phyloP scores from a whole-genome alignment of 805 yeast genomes.

The Jamesozyma lodderae region DNA sequence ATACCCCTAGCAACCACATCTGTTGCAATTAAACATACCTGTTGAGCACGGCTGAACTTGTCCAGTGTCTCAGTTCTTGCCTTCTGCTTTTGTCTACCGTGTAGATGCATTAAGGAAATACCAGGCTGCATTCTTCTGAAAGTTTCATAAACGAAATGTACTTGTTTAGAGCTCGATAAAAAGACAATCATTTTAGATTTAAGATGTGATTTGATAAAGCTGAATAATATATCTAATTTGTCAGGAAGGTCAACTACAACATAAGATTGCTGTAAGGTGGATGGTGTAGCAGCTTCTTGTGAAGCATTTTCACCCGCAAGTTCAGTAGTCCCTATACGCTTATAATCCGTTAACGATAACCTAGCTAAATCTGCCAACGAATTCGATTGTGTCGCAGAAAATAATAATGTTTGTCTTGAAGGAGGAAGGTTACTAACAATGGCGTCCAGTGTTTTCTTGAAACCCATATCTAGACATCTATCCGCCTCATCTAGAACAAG shows the following conservation, averaged over 20 bases:
- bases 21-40: conserved; percentile 78
- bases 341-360: conserved; percentile 39
- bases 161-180: conserved; percentile 81
- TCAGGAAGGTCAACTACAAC: conserved; percentile 63
- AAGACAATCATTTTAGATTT: conserved; percentile 75
- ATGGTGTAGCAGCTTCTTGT: conserved; percentile 61
- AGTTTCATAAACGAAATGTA: conserved; percentile 79
- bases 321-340: conserved; percentile 35
- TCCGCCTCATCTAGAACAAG: conserved; percentile 88
- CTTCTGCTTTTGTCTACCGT: conserved; percentile 87
- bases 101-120: conserved; percentile 73
- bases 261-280: conserved; percentile 75
- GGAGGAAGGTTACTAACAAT: conserved; percentile 71
- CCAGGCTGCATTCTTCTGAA: conserved; percentile 88
- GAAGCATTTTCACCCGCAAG: conserved; percentile 58
- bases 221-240: conserved; percentile 78
- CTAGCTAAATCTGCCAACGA: conserved; percentile 76
- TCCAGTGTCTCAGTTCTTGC: conserved; percentile 74
- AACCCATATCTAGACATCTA: conserved; percentile 89
- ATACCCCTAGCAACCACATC: conserved; percentile 89
- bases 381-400: conserved; percentile 86
- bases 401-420: conserved; percentile 72
- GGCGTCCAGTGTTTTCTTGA: conserved; percentile 71
- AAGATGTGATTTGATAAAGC: conserved; percentile 75
- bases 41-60: conserved; percentile 68